Percentiles rank a stretch among this genome's conserved stretches.
Evolutionary conservation across 2,329 filamentous ascomycete species (phyloP).

Genomic region (Tolypocladium nubicola): DNA sequence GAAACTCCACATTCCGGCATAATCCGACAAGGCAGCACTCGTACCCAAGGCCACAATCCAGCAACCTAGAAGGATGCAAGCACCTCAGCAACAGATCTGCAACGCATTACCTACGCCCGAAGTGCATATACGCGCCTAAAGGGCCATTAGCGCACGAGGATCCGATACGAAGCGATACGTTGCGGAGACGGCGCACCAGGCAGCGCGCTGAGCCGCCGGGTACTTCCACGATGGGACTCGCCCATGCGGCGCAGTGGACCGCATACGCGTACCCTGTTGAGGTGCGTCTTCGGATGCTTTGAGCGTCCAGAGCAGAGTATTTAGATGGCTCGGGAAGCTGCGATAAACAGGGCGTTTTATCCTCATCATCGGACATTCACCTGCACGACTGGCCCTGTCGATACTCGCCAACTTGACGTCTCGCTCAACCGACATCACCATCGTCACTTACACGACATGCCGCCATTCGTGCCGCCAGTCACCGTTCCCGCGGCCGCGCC

Average conservation of each 20-base stretch:
- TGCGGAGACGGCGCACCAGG: neutral
- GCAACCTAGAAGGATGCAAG: neutral
- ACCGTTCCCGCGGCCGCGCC: neutral
- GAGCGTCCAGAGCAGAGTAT: neutral
- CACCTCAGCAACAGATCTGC: no score
- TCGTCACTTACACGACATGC: neutral
- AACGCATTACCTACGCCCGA: no score
- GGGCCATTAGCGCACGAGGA: neutral
- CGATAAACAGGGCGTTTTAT: no score
- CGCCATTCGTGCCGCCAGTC: neutral
- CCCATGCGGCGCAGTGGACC: neutral
- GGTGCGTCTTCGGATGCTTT: neutral
- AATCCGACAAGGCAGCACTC: neutral
- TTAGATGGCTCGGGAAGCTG: neutral
- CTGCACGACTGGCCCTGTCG: neutral
- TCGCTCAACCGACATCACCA: neutral
- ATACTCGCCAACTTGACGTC: neutral
- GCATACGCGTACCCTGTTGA: neutral
- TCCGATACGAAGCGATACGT: neutral
- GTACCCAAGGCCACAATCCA: neutral
- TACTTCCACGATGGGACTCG: neutral
- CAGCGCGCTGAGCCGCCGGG: neutral
- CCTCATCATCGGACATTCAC: neutral
- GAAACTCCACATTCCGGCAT: neutral
- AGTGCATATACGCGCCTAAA: no score